Base-by-base conservation (phyloP, 768 basidiomycete genomes). In the Psilocybe subaeruginosa region DNA sequence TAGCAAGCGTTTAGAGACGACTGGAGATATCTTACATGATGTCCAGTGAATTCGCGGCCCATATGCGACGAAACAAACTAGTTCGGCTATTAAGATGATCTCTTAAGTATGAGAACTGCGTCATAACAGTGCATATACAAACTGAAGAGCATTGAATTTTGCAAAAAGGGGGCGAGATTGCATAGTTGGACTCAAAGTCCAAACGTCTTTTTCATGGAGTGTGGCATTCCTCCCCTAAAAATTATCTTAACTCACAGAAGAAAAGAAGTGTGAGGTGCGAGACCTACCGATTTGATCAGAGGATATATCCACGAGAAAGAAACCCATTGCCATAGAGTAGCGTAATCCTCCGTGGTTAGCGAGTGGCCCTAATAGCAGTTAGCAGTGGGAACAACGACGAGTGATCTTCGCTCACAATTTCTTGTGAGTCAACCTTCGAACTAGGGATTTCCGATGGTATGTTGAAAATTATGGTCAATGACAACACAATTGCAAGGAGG, bases 251-350 rank as follows among this genome's bases (percentile, higher is more conserved):
- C 14, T 30, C n/a, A 17, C 43, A 60, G 51, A 7, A 33, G 27
- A 46, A 19, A 41, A 35, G 12, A 23, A n/a, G 31, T 2, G 43
- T 2, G n/a, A 39, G 16, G 19, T 35, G 6, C 11, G 6, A 29
- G 29, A 51, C 75, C 16, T 61, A 83, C 80, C 3, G 77, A 78
- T 67, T 74, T 73, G 48, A 92, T 77, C 4, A 92, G 78, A 1
- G 89, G 90, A 47, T 84, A 80, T 23, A 92, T 78, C 90, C 92
- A 93, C 33, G 69, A 75, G 65, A 92, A 92, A 0, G 88, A 84
- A 0, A 85, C 72, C 91, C 91, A 92, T 27, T 82, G 81, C 76
- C 83, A 85, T 9, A 94, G 78, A 1, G 86, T 77, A 1, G 88
- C 85, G 68, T 92, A 93, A 65, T 93, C 92, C 69, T 94, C 92